Percentiles rank a stretch among this genome's conserved stretches.
These are phyloP conservation scores for Candida gigantensis DNA, from an alignment of 1,139 yeast species.

Conservation along the genomic window DNA sequence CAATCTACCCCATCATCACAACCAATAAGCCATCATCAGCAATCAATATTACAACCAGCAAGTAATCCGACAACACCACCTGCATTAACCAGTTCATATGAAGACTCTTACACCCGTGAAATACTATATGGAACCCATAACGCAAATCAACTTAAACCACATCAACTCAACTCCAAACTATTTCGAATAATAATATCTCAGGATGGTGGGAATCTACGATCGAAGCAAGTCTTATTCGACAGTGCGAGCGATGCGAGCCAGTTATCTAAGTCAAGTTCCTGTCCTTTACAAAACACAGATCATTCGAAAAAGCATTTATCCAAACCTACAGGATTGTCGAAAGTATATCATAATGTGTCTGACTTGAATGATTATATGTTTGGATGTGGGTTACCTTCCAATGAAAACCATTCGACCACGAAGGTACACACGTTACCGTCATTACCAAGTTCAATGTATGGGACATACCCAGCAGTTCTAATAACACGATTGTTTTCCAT, in stretches of 20 bases:
- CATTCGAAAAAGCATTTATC: conserved; percentile 13
- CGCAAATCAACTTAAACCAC: conserved; percentile 28
- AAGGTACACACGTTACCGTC: conserved; percentile 52
- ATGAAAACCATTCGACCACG: conserved; percentile 45
- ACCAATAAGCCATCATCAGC: conserved; percentile 7
- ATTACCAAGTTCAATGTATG: conserved; percentile 31
- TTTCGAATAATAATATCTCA: conserved; percentile 52
- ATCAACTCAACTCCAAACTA: conserved; percentile 32
- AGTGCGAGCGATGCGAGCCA: conserved; percentile 27
- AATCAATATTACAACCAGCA: conserved; percentile 11
- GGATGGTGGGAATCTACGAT: conserved; percentile 52
- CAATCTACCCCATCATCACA: conserved; percentile 19
- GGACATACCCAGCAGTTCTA: conserved; percentile 38
- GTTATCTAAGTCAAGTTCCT: conserved; percentile 7
- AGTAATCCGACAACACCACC: conserved; percentile 11
- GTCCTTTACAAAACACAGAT: conserved; percentile 4
- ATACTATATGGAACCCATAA: conserved; percentile 45
- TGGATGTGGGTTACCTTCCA: conserved; percentile 57
- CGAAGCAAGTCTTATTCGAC: conserved; percentile 52
- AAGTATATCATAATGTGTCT: conserved; percentile 39
- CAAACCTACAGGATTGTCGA: conserved; percentile 20
- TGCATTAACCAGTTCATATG: conserved; percentile 27
- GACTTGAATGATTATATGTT: conserved; percentile 56
- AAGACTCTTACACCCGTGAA: conserved; percentile 45
- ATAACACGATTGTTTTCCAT: conserved; percentile 49